These are phyloP conservation scores for Carpinus viminea DNA, from an alignment of 306 rosid species.

Conservation along the genomic window DNA sequence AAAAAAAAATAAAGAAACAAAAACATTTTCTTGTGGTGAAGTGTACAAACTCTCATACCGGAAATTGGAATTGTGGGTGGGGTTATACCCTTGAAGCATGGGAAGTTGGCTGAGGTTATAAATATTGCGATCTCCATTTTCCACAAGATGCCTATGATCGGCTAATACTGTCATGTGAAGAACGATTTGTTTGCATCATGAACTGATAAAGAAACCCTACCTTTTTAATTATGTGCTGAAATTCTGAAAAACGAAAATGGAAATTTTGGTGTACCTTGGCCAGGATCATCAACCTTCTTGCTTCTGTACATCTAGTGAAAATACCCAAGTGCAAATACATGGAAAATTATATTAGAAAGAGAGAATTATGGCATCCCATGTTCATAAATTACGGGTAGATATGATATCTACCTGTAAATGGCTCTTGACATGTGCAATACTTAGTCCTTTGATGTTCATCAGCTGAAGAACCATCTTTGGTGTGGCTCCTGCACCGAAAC, in stretches of 20 bases:
- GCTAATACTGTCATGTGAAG: slow-evolving; percentile 42
- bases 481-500: slow-evolving; percentile 72
- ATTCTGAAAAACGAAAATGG: not conserved
- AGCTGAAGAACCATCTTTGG: slow-evolving; percentile 97
- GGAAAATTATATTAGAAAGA: not conserved
- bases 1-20: not conserved
- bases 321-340: not conserved
- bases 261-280: slow-evolving; percentile 58
- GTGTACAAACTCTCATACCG: slow-evolving; percentile 35
- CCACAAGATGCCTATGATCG: slow-evolving; percentile 61
- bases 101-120: slow-evolving; percentile 83
- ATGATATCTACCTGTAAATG: slow-evolving; percentile 72
- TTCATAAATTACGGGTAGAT: not conserved
- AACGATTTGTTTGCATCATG: slow-evolving; percentile 8
- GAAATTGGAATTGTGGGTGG: slow-evolving; percentile 43
- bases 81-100: slow-evolving; percentile 76
- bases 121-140: slow-evolving; percentile 72
- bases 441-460: slow-evolving; percentile 90
- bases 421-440: slow-evolving; percentile 96
- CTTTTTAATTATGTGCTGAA: not conserved
- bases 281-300: slow-evolving; percentile 73
- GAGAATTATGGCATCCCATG: not conserved
- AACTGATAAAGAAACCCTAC: slow-evolving; percentile 36
- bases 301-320: slow-evolving; percentile 75
- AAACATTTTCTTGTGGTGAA: not conserved